Evolutionary conservation across 306 rosid species (phyloP).

Genomic region (Begonia peltatifolia): DNA sequence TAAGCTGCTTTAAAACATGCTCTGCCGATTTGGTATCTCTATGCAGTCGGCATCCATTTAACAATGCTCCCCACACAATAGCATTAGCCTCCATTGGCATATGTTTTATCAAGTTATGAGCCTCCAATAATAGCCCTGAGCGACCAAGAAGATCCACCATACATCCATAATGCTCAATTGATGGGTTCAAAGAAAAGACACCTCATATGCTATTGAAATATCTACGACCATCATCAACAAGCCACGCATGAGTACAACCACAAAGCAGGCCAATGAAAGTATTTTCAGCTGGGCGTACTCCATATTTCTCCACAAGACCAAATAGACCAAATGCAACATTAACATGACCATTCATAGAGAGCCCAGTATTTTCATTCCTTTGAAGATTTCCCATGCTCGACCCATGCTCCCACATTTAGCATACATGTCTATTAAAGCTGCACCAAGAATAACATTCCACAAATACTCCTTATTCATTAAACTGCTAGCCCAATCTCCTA

Average conservation of each 20-base stretch:
- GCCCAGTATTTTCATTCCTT: conserved; percentile 49
- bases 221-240: conserved; percentile 45
- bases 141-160: conserved; percentile 67
- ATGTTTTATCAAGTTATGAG: conserved; percentile 29
- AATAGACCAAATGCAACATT: conserved; percentile 44
- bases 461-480: conserved; percentile 20
- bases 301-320: conserved; percentile 46
- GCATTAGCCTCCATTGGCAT: conserved; percentile 54
- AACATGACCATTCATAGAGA: conserved; percentile 55
- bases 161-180: conserved; percentile 71
- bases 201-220: conserved; percentile 37
- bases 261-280: conserved; percentile 60
- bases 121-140: conserved; percentile 52
- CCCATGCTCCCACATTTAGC: conserved; percentile 49
- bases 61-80: conserved; percentile 14
- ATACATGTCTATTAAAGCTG: conserved; percentile 63
- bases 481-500: conserved; percentile 44
- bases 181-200: conserved; percentile 31
- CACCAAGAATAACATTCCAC: conserved; percentile 11
- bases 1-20: conserved; percentile 42
- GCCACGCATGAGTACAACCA: conserved; percentile 65
- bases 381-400: conserved; percentile 32
- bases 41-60: conserved; percentile 62
- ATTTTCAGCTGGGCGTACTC: conserved; percentile 41
- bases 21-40: conserved; percentile 45